Conservation (phyloP, 176 grass and related monocot genomes). For the Zizania latifolia region DNA sequence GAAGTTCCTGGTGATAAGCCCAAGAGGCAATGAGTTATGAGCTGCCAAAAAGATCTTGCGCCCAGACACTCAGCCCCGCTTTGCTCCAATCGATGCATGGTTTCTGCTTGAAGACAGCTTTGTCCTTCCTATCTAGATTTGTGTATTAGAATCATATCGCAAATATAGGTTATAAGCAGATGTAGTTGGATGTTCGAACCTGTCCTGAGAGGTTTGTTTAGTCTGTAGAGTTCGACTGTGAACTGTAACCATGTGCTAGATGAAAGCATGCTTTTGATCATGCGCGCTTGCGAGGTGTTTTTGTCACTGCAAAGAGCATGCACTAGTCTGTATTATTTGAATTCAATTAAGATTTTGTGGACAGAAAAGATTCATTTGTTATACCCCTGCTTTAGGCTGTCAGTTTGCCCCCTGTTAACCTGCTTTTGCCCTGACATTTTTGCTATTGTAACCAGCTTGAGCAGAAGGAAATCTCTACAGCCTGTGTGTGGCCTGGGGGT, state of each 20-base stretch:
- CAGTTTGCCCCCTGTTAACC: background rate
- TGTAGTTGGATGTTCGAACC: slow-evolving; percentile 38
- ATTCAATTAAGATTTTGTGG: slow-evolving; percentile 45
- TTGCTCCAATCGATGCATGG: background rate
- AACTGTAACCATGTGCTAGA: slow-evolving; percentile 28
- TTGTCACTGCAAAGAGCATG: slow-evolving; percentile 21
- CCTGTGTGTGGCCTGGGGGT: background rate
- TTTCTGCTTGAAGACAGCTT: slow-evolving; percentile 37
- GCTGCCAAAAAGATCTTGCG: slow-evolving; percentile 9
- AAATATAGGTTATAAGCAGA: slow-evolving; percentile 67
- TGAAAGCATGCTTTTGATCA: background rate
- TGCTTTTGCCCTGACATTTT: background rate
- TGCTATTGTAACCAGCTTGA: background rate
- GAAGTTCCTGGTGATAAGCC: slow-evolving; percentile 56
- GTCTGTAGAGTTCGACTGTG: slow-evolving; percentile 33
- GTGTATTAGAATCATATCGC: slow-evolving; percentile 63
- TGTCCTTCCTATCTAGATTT: slow-evolving; percentile 15
- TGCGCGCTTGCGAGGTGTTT: slow-evolving; percentile 2
- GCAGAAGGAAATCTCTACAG: no score
- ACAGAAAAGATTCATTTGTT: slow-evolving; percentile 29
- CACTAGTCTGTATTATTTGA: slow-evolving; percentile 19
- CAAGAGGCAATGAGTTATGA: slow-evolving; percentile 51
- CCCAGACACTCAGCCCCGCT: background rate
- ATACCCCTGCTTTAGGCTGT: background rate
- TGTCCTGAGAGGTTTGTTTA: slow-evolving; percentile 45